Percentiles rank a stretch among this genome's conserved stretches.
phyloP scores from a whole-genome alignment of 2,329 filamentous ascomycete species.

The Colletotrichum gloeosporioides region DNA sequence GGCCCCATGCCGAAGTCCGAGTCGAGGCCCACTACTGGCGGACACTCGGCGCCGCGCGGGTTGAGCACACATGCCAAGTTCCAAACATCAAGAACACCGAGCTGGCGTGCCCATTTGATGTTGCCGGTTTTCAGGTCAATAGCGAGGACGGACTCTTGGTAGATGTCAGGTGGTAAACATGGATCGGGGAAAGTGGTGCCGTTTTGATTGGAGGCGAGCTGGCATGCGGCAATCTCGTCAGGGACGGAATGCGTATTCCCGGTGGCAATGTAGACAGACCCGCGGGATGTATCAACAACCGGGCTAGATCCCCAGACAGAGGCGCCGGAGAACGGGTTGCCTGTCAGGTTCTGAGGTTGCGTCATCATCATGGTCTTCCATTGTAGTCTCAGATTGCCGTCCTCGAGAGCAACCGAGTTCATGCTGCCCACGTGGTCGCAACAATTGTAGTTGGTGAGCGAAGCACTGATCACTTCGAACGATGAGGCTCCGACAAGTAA shows the following conservation, averaged over 20 bases:
- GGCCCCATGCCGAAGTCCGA: neutral
- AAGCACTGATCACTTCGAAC: neutral
- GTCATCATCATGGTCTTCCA: neutral
- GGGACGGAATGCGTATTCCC: neutral
- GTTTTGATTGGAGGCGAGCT: neutral
- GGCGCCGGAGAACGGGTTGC: neutral
- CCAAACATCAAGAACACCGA: neutral
- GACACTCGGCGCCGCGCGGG: neutral
- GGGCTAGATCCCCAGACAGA: neutral
- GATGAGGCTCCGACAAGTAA: neutral
- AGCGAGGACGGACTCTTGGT: neutral
- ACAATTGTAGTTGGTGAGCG: neutral
- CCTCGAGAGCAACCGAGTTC: neutral
- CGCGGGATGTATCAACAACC: neutral
- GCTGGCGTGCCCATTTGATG: neutral
- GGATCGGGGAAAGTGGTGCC: neutral
- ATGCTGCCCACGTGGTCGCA: neutral
- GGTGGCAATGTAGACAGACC: neutral
- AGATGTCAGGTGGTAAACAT: neutral
- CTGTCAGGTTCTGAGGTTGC: neutral
- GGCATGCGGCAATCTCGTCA: neutral
- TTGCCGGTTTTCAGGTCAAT: neutral
- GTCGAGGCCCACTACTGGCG: neutral
- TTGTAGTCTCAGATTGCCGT: neutral
- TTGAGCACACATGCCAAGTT: neutral